Percentiles rank a stretch among this genome's conserved stretches.
Evolutionary conservation across 169 alveolate species (phyloP).

Genomic region (Plasmodium sp.): DNA sequence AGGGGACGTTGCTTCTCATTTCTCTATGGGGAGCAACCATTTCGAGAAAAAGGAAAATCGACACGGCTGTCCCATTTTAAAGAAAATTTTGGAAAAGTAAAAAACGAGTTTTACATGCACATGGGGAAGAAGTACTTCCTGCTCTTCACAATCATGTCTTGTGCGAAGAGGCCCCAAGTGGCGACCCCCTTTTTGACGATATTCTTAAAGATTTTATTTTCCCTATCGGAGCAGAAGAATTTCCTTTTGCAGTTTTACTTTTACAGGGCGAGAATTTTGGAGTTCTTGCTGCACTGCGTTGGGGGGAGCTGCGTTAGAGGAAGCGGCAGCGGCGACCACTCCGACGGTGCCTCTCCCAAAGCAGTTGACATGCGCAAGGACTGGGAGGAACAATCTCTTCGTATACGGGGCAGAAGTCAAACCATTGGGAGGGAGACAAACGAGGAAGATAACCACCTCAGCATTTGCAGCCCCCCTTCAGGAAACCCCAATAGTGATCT

Average conservation of each 20-base stretch:
- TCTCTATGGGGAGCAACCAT: not conserved
- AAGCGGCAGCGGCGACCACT: not conserved
- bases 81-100: not conserved
- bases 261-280: constrained; percentile 40
- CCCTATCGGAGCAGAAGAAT: constrained; percentile 36
- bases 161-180: not conserved
- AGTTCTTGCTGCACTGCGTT: not conserved
- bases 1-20: not conserved
- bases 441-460: not conserved
- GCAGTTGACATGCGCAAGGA: not conserved
- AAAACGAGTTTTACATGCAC: constrained; percentile 15
- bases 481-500: not conserved
- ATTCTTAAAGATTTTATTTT: constrained; percentile 27
- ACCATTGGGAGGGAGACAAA: not conserved
- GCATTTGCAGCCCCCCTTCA: not conserved
- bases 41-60: not conserved
- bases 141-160: not conserved
- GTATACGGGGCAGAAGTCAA: too few relatives aligned
- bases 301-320: not conserved
- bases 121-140: constrained; percentile 23
- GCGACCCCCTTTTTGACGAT: not conserved
- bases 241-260: constrained; percentile 23
- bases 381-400: not conserved
- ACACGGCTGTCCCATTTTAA: not conserved
- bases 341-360: not conserved